Conservation (phyloP, 305 asterid species). For the Striga hermonthica region DNA sequence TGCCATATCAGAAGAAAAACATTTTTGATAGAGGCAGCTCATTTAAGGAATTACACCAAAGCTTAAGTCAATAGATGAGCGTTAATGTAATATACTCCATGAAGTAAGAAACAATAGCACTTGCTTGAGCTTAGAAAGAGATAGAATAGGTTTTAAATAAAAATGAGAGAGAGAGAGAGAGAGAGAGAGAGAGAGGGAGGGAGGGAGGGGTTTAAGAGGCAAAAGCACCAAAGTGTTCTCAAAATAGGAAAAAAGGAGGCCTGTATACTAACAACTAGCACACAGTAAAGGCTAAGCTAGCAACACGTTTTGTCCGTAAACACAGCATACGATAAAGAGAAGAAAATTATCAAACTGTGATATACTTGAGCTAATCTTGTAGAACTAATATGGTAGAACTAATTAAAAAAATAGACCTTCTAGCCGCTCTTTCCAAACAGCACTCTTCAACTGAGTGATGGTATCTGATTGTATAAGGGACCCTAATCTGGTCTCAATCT, state of each 20-base stretch:
- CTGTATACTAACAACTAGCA: neutral
- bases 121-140: neutral
- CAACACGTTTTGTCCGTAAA: constrained; percentile 1
- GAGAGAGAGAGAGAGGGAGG: neutral
- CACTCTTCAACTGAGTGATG: constrained; percentile 74
- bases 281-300: neutral
- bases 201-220: neutral
- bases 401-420: constrained; percentile 61
- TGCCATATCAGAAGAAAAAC: constrained; percentile 19
- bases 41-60: constrained; percentile 6
- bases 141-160: neutral
- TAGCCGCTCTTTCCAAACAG: constrained; percentile 98
- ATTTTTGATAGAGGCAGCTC: constrained; percentile 2
- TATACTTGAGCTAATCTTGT: constrained; percentile 13
- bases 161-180: neutral
- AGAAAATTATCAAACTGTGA: neutral
- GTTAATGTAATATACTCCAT: neutral
- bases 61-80: neutral
- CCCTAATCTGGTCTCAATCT: constrained; percentile 90
- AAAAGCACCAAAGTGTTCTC: neutral
- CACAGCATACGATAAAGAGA: neutral
- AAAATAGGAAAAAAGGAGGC: neutral
- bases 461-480: constrained; percentile 84
- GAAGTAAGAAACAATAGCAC: constrained; percentile 16
- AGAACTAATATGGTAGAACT: constrained; percentile 17